phyloP scores from a whole-genome alignment of 2,329 filamentous ascomycete genomes.

The Trichophyton verrucosum region DNA sequence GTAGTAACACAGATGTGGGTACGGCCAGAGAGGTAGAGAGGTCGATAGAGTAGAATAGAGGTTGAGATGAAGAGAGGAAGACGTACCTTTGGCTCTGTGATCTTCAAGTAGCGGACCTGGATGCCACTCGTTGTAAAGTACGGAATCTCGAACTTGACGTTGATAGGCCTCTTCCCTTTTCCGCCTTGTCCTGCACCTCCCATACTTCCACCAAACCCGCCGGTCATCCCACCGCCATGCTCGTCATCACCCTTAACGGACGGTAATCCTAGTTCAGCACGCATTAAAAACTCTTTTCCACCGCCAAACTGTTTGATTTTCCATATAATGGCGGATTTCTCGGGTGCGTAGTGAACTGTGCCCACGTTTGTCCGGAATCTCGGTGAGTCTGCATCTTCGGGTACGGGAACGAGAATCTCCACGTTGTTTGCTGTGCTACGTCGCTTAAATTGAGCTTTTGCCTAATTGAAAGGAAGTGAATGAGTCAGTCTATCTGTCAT shows the following conservation, averaged over 20 bases:
- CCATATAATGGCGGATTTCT: slow-evolving; percentile 96
- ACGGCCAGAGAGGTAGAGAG: neutral
- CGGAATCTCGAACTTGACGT: slow-evolving; percentile 99
- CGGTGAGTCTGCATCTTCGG: slow-evolving; percentile 90
- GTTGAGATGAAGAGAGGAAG: neutral
- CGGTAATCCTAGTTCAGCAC: slow-evolving; percentile 84
- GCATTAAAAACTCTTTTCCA: slow-evolving; percentile 97
- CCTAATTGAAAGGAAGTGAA: slow-evolving; percentile 32
- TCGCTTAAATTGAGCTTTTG: slow-evolving; percentile 94
- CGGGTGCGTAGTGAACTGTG: slow-evolving; percentile 91
- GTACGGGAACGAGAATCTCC: slow-evolving; percentile 92
- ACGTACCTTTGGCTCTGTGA: slow-evolving; percentile 94
- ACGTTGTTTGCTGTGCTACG: slow-evolving; percentile 97
- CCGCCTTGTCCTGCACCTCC: slow-evolving; percentile 64
- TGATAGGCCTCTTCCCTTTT: slow-evolving; percentile 92
- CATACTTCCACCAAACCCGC: slow-evolving; percentile 94
- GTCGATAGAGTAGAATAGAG: neutral
- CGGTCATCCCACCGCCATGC: slow-evolving; percentile 92
- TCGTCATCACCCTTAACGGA: slow-evolving; percentile 93
- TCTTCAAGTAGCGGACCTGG: slow-evolving; percentile 96
- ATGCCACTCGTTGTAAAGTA: slow-evolving; percentile 99
- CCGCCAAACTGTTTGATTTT: slow-evolving; percentile 99
- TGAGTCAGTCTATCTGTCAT: neutral
- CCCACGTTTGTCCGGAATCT: slow-evolving; percentile 96
- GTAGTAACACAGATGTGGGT: neutral